phyloP scores from a whole-genome alignment of 148 eudicot species.

The Rhododendron williamsianum region DNA sequence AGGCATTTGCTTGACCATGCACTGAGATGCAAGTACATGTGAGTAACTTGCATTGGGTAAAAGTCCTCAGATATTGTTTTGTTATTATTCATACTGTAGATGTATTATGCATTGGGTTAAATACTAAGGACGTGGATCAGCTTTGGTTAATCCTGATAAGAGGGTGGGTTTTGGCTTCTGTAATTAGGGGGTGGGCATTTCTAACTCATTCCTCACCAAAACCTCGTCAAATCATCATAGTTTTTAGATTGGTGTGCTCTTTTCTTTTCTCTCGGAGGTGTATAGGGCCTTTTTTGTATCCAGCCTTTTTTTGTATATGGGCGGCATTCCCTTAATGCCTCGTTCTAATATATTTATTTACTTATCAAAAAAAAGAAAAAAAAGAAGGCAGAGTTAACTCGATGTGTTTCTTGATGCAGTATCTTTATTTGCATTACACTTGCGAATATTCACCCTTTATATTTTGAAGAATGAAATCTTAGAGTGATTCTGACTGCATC shows the following conservation, averaged over 20 bases:
- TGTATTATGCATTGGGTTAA: background rate
- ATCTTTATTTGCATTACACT: background rate
- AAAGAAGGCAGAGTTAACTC: background rate
- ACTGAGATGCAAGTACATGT: background rate
- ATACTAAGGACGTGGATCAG: background rate
- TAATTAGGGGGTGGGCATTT: background rate
- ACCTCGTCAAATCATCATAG: background rate
- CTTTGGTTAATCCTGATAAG: constrained; percentile 1
- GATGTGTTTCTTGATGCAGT: background rate
- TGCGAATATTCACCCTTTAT: background rate
- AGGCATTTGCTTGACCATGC: background rate
- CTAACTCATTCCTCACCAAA: background rate
- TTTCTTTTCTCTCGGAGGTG: no score
- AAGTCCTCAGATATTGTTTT: background rate
- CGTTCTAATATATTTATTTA: no score
- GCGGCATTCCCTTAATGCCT: no score
- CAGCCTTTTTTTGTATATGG: no score
- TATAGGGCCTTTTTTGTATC: no score
- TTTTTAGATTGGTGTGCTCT: no score
- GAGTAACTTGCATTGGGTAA: background rate
- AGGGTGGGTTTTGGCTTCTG: constrained; percentile 2
- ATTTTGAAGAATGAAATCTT: background rate
- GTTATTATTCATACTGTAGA: background rate
- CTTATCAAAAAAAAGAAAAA: no score
- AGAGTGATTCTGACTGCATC: background rate